A percentile compares a stretch with the other conserved stretches of the same genome.
These are phyloP conservation scores for Roridomyces roridus DNA, from an alignment of 768 basidiomycete genomes.

Conservation along the genomic window DNA sequence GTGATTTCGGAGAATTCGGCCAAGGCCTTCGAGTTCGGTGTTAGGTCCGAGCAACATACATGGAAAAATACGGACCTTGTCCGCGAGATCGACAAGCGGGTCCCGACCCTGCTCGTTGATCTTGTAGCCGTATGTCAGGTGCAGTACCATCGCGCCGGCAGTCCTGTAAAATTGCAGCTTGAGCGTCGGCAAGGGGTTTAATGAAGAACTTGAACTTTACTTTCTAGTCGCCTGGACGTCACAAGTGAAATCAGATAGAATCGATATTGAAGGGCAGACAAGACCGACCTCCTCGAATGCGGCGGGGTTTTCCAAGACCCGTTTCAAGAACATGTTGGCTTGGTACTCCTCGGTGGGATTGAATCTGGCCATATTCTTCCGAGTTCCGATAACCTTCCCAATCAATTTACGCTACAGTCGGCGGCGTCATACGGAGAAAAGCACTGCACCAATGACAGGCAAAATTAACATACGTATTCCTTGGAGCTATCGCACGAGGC, in stretches of 20 bases:
- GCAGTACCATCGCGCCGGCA: constrained; percentile 50
- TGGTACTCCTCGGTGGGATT: constrained; percentile 45
- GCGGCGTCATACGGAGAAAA: neutral
- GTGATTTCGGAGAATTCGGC: constrained; percentile 45
- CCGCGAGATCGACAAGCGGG: constrained; percentile 45
- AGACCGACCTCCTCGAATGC: constrained; percentile 10
- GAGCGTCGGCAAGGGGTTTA: neutral
- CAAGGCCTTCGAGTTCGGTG: constrained; percentile 28
- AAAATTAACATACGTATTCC: constrained; percentile 4
- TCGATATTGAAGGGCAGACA: too few species aligned
- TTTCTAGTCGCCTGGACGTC: constrained; percentile 36
- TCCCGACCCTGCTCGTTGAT: constrained; percentile 43
- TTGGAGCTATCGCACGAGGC: neutral
- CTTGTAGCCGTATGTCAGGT: constrained; percentile 50
- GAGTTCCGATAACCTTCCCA: constrained; percentile 47
- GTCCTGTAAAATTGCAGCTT: too few species aligned
- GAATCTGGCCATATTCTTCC: constrained; percentile 43
- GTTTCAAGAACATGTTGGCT: constrained; percentile 44
- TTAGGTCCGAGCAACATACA: neutral
- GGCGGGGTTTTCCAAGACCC: constrained; percentile 41
- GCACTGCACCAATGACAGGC: neutral
- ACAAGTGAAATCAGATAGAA: too few species aligned
- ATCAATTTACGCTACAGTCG: constrained; percentile 42
- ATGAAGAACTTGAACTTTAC: constrained; percentile 13
- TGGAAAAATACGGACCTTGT: constrained; percentile 21